Percentiles rank a stretch among this genome's conserved stretches.
These are phyloP conservation scores for Zymoseptoria passerinii DNA, from an alignment of 2,329 filamentous ascomycete species.

Conservation along the genomic window DNA sequence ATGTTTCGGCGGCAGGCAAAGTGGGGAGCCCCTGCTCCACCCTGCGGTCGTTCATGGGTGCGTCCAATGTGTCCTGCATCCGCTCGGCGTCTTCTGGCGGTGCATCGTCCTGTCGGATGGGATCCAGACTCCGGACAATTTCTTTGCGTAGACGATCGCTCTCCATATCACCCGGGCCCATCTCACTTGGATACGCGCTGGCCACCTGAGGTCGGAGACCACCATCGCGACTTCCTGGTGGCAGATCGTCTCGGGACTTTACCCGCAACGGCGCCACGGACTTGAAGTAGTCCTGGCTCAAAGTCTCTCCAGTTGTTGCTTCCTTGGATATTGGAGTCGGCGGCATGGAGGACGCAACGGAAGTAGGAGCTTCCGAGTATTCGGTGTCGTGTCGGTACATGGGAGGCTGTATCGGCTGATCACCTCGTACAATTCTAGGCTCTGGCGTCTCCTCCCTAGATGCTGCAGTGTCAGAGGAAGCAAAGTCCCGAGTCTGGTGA, in stretches of 20 bases:
- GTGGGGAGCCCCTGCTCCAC: constrained; percentile 20
- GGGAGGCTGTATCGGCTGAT: constrained; percentile 9
- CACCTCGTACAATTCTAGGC: constrained; percentile 15
- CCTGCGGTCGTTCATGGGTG: constrained; percentile 18
- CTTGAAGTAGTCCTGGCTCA: constrained; percentile 15
- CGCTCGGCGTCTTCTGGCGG: constrained; percentile 15
- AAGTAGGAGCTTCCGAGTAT: constrained; percentile 14
- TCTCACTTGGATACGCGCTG: constrained; percentile 23
- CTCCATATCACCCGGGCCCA: constrained; percentile 50
- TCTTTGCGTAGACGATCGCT: constrained; percentile 65
- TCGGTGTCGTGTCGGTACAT: constrained; percentile 15
- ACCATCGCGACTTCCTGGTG: background rate
- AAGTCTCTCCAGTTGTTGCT: constrained; percentile 24
- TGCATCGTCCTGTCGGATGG: constrained; percentile 28
- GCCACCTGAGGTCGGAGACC: background rate
- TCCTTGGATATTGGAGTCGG: constrained; percentile 44
- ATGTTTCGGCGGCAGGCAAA: constrained; percentile 18
- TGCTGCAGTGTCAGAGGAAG: constrained; percentile 16
- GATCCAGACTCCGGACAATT: constrained; percentile 61
- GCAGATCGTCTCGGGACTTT: constrained; percentile 9
- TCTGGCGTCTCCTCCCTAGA: constrained; percentile 22
- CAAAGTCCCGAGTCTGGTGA: constrained; percentile 29
- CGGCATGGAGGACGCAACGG: constrained; percentile 20
- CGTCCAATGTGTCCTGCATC: constrained; percentile 25
- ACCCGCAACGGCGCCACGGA: constrained; percentile 15